A percentile compares a stretch with the other conserved stretches of the same genome.
These are phyloP conservation scores for Sugiyamaella pinicola DNA, from an alignment of 1,139 yeast genomes.

Conservation along the genomic window DNA sequence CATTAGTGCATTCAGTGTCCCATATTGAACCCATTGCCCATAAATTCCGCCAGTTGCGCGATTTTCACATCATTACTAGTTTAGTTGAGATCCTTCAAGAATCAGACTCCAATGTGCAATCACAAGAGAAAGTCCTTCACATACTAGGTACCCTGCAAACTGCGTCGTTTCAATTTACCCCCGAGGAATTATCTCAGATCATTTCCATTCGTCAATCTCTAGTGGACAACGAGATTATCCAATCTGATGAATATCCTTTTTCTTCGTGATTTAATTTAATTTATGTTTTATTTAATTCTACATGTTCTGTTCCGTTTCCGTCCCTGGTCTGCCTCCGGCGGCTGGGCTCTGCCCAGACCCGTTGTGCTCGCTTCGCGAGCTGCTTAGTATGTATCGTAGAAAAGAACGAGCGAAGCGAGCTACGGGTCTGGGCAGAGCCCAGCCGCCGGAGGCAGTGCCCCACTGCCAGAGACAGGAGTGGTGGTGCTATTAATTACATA, in stretches of 20 bases:
- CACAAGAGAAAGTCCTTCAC: slow-evolving; percentile 63
- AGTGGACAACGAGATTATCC: slow-evolving; percentile 25
- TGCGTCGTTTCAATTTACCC: slow-evolving; percentile 52
- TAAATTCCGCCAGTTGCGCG: slow-evolving; percentile 48
- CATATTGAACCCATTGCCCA: slow-evolving; percentile 53
- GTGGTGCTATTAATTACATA: too few relatives aligned
- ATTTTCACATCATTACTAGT: slow-evolving; percentile 46
- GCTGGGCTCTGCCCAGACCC: too few relatives aligned
- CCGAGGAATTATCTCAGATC: slow-evolving; percentile 50
- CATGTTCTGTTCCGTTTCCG: too few relatives aligned
- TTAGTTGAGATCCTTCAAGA: slow-evolving; percentile 45
- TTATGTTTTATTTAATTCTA: not conserved
- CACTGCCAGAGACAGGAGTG: too few relatives aligned
- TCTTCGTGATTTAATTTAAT: slow-evolving; percentile 15
- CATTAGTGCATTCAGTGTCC: slow-evolving; percentile 55
- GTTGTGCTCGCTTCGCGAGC: too few relatives aligned
- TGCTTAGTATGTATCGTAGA: too few relatives aligned
- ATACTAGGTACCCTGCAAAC: slow-evolving; percentile 52
- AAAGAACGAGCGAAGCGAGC: too few relatives aligned
- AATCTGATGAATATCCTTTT: slow-evolving; percentile 29
- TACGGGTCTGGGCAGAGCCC: too few relatives aligned
- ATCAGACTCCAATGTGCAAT: slow-evolving; percentile 51
- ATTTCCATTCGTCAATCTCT: slow-evolving; percentile 44
- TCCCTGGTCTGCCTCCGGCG: too few relatives aligned
- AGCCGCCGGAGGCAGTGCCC: too few relatives aligned